phyloP scores from a whole-genome alignment of 2,329 filamentous ascomycete genomes.

The Apiospora kogelbergensis region DNA sequence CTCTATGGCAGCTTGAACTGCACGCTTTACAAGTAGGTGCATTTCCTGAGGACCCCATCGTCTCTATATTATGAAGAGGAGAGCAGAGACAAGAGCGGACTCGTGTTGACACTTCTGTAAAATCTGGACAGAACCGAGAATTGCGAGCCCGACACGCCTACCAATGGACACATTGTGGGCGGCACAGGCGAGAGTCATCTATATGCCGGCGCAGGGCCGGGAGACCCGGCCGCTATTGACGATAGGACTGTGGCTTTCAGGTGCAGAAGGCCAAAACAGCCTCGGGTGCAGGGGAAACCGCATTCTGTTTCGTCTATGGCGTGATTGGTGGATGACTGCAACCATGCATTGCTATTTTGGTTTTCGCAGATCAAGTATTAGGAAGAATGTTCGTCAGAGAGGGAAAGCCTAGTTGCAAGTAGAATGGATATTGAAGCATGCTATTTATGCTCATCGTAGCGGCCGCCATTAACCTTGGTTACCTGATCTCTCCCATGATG shows the following conservation, averaged over 20 bases:
- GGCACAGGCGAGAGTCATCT: not conserved
- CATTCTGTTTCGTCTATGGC: not conserved
- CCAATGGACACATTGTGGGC: constrained; percentile 7
- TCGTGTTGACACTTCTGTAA: too few relatives aligned
- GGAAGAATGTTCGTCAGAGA: not conserved
- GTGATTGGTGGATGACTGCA: too few relatives aligned
- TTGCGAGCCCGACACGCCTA: constrained; percentile 10
- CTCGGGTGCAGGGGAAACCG: not conserved
- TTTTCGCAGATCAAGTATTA: not conserved
- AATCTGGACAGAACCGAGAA: constrained; percentile 2
- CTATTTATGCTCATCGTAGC: not conserved
- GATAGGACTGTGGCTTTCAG: constrained; percentile 13
- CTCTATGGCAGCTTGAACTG: constrained; percentile 12
- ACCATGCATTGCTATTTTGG: not conserved
- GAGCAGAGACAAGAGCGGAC: too few relatives aligned
- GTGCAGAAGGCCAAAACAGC: not conserved
- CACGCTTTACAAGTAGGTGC: constrained; percentile 15
- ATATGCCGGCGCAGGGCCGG: not conserved
- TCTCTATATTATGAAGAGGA: too few relatives aligned
- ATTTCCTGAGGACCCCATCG: not conserved
- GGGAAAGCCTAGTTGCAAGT: too few relatives aligned
- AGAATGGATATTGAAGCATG: too few relatives aligned
- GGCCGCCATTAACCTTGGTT: not conserved
- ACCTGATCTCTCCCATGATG: constrained; percentile 15
- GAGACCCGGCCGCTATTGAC: constrained; percentile 8